phyloP scores from a whole-genome alignment of 257 asterid genomes.

The Lycium ferocissimum region DNA sequence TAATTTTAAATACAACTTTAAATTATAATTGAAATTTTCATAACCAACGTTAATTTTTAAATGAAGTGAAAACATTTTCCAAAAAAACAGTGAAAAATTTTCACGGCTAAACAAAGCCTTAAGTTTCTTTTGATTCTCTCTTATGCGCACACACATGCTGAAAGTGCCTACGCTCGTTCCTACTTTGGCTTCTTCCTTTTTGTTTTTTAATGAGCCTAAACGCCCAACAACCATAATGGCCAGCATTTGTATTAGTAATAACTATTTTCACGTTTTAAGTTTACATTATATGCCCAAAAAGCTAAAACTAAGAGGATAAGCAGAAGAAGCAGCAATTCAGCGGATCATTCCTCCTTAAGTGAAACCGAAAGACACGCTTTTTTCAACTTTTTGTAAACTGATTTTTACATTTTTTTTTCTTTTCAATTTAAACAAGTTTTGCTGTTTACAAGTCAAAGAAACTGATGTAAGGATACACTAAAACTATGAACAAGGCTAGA shows the following conservation, averaged over 20 bases:
- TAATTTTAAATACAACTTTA: too few species aligned
- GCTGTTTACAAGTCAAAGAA: conserved; percentile 21
- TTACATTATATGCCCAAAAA: background rate
- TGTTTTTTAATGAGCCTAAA: background rate
- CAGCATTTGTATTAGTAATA: background rate
- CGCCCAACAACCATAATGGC: background rate
- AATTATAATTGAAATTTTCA: too few species aligned
- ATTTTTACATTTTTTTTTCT: conserved; percentile 21
- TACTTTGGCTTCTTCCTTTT: background rate
- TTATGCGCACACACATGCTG: background rate
- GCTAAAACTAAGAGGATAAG: background rate
- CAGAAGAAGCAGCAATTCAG: background rate
- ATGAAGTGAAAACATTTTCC: too few species aligned
- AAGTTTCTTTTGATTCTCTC: background rate
- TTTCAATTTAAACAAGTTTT: background rate
- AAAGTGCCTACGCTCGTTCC: too few species aligned
- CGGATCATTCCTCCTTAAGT: background rate
- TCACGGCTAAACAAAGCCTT: too few species aligned
- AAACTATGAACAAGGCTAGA: conserved; percentile 70
- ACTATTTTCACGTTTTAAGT: background rate
- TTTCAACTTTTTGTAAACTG: conserved; percentile 9
- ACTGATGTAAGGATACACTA: conserved; percentile 46
- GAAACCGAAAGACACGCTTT: background rate
- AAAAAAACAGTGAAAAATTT: too few species aligned
- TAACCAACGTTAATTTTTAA: too few species aligned